Evolutionary conservation across 495 filamentous ascomycete genomes (phyloP).

Genomic region (Penicillium egyptiacum): DNA sequence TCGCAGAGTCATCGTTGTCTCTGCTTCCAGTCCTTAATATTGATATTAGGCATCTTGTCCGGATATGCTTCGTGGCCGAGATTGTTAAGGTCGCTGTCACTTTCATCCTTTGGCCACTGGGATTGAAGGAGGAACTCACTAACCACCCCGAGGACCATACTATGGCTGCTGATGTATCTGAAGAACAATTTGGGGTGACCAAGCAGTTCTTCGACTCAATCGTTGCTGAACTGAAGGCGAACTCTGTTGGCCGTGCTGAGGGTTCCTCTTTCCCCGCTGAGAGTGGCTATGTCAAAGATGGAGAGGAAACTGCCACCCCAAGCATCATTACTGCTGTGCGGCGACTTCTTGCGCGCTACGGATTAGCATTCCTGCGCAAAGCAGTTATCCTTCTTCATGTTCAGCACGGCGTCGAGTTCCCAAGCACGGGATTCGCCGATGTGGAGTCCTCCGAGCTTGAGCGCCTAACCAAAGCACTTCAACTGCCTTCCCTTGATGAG

Average conservation of each 20-base stretch:
- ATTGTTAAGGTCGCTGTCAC: constrained; percentile 70
- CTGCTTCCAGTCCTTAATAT: constrained; percentile 70
- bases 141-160: constrained; percentile 35
- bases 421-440: constrained; percentile 64
- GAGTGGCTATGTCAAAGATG: constrained; percentile 46
- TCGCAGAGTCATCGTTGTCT: constrained; percentile 70
- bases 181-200: constrained; percentile 32
- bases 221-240: constrained; percentile 44
- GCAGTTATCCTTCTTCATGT: constrained; percentile 79
- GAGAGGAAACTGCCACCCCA: constrained; percentile 42
- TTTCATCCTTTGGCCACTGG: constrained; percentile 45
- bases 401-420: constrained; percentile 85
- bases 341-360: constrained; percentile 70
- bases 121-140: constrained; percentile 42
- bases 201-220: constrained; percentile 45
- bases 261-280: constrained; percentile 44
- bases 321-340: constrained; percentile 47
- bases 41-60: constrained; percentile 78
- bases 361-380: constrained; percentile 88
- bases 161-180: constrained; percentile 30
- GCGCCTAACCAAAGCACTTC: constrained; percentile 70
- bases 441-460: constrained; percentile 75
- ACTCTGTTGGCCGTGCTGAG: constrained; percentile 45
- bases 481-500: constrained; percentile 76
- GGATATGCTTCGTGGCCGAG: constrained; percentile 89